These are phyloP conservation scores for Pyrenophora graminea DNA, from an alignment of 2,329 filamentous ascomycete species.

Conservation along the genomic window DNA sequence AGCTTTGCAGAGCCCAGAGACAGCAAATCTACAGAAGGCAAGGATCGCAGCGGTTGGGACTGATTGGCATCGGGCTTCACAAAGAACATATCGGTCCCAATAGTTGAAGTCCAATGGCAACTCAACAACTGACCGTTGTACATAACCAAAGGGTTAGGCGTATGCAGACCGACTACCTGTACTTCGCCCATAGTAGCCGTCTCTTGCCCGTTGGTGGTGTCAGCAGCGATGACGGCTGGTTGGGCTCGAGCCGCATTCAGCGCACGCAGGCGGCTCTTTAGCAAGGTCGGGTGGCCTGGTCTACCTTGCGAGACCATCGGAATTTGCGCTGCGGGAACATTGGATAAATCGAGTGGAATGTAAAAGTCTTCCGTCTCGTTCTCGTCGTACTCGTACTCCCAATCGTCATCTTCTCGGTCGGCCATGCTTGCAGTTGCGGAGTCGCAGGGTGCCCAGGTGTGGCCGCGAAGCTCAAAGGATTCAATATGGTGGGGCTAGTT, in stretches of 20 bases:
- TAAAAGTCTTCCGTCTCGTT: slow-evolving; percentile 62
- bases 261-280: slow-evolving; percentile 38
- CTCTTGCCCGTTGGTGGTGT: slow-evolving; percentile 16
- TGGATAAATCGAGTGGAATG: slow-evolving; percentile 63
- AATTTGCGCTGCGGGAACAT: slow-evolving; percentile 34
- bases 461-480: background rate
- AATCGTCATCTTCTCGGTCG: slow-evolving; percentile 51
- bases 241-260: slow-evolving; percentile 31
- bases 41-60: slow-evolving; percentile 53
- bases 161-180: slow-evolving; percentile 84
- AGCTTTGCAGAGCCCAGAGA: slow-evolving; percentile 73
- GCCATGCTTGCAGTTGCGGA: slow-evolving; percentile 22
- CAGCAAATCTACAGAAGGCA: slow-evolving; percentile 69
- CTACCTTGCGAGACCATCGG: slow-evolving; percentile 23
- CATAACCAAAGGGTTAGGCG: slow-evolving; percentile 73
- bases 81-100: slow-evolving; percentile 84
- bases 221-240: slow-evolving; percentile 8
- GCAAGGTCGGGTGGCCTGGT: slow-evolving; percentile 29
- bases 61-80: slow-evolving; percentile 38
- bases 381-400: slow-evolving; percentile 64
- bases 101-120: slow-evolving; percentile 78
- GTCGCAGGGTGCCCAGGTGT: background rate
- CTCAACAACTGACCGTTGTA: slow-evolving; percentile 79
- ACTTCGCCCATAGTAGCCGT: slow-evolving; percentile 52
- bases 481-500: slow-evolving; percentile 1